phyloP scores from a whole-genome alignment of 2,329 filamentous ascomycete genomes.

The Microsporum ferrugineum region DNA sequence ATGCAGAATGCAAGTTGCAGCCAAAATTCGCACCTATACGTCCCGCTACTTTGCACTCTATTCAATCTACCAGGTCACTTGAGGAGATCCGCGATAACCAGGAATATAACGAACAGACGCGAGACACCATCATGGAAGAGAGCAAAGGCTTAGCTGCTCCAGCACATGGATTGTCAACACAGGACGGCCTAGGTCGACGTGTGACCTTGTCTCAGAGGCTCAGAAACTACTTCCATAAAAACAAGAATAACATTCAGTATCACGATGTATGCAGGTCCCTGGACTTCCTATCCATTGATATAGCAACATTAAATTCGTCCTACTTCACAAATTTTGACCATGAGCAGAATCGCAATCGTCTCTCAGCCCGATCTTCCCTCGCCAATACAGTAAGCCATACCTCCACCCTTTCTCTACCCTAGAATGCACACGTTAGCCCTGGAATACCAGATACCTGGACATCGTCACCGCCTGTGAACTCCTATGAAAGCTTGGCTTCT shows the following conservation, averaged over 20 bases:
- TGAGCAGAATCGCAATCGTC: neutral
- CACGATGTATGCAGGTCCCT: neutral
- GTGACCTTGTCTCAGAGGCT: neutral
- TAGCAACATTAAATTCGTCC: neutral
- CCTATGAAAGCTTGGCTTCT: constrained; percentile 9
- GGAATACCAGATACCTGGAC: neutral
- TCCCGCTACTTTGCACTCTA: neutral
- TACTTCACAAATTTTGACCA: neutral
- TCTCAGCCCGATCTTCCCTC: neutral
- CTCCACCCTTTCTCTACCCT: neutral
- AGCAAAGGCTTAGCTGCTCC: neutral
- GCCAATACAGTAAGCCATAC: neutral
- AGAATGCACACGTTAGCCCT: neutral
- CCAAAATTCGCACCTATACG: neutral
- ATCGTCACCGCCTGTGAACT: neutral
- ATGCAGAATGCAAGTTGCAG: neutral
- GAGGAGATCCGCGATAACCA: neutral
- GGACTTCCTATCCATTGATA: neutral
- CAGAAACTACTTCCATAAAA: neutral
- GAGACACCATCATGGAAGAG: neutral
- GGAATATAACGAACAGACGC: neutral
- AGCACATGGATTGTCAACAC: neutral
- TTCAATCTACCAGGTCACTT: neutral
- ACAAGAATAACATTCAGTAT: neutral
- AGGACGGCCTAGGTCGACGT: neutral